Evolutionary conservation across 164 flowering plant species (phyloP).

Genomic region (Chloranthus sessilifolius): DNA sequence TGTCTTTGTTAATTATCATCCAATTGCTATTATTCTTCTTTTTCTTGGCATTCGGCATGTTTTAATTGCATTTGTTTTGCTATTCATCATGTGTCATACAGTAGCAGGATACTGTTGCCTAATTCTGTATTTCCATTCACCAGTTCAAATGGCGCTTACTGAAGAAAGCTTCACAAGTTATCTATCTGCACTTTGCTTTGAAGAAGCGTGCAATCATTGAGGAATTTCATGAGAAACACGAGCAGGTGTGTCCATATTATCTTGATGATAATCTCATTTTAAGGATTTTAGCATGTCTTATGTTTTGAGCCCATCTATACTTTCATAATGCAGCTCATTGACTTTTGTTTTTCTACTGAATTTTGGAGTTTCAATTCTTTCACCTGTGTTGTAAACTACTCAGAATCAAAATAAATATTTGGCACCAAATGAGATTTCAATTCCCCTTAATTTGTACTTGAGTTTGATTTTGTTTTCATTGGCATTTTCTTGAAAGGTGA

Average conservation of each 20-base stretch:
- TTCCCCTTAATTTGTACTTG: too few species aligned
- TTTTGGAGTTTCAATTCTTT: too few species aligned
- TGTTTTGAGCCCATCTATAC: not conserved
- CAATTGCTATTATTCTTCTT: too few species aligned
- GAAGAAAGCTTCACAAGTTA: slow-evolving; percentile 93
- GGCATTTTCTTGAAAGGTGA: slow-evolving; percentile 66
- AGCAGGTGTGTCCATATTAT: slow-evolving; percentile 50
- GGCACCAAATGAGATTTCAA: too few species aligned
- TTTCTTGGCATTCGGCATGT: too few species aligned
- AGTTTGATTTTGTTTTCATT: too few species aligned
- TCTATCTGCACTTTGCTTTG: slow-evolving; percentile 81
- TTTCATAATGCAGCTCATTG: not conserved
- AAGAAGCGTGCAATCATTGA: slow-evolving; percentile 86
- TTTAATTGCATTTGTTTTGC: too few species aligned
- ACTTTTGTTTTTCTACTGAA: not conserved
- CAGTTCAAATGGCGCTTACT: slow-evolving; percentile 89
- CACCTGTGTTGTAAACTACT: too few species aligned
- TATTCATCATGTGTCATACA: too few species aligned
- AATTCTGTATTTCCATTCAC: slow-evolving; percentile 9
- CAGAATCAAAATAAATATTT: too few species aligned
- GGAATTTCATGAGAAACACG: slow-evolving; percentile 96
- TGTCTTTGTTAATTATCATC: too few species aligned
- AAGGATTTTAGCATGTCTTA: not conserved
- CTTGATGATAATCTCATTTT: not conserved
- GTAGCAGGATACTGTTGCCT: too few species aligned